Evolutionary conservation across 129 eudicot genomes (phyloP).

Genomic region (Flaveria bidentis): DNA sequence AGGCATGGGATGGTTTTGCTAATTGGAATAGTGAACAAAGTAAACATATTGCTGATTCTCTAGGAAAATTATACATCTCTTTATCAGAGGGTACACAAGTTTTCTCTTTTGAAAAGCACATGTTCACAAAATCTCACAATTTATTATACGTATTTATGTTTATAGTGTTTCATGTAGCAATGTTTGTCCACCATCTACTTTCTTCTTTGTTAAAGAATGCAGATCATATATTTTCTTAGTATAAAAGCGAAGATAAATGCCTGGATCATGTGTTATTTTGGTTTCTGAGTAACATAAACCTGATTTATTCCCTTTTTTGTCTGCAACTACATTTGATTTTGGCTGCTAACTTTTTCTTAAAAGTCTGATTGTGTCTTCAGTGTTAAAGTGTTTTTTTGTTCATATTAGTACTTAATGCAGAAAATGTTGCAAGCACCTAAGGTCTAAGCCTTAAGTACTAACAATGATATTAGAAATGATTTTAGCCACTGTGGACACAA

Average conservation of each 20-base stretch:
- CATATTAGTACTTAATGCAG: neutral
- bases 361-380: neutral
- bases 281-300: neutral
- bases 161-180: neutral
- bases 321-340: conserved; percentile 2
- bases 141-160: neutral
- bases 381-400: neutral
- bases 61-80: neutral
- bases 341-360: neutral
- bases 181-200: conserved; percentile 12
- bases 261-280: neutral
- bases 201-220: neutral
- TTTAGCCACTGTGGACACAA: neutral
- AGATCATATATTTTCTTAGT: neutral
- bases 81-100: neutral
- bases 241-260: neutral
- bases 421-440: conserved; percentile 17
- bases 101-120: neutral
- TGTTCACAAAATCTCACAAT: neutral
- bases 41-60: neutral
- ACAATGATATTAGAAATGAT: neutral
- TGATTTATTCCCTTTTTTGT: neutral
- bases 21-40: neutral
- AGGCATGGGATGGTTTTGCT: neutral
- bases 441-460: neutral